Evolutionary conservation across 441 rosid genomes (phyloP), one percentile per base, ranked within the genome.

Genomic region (Arabidopsis hybrid): DNA sequence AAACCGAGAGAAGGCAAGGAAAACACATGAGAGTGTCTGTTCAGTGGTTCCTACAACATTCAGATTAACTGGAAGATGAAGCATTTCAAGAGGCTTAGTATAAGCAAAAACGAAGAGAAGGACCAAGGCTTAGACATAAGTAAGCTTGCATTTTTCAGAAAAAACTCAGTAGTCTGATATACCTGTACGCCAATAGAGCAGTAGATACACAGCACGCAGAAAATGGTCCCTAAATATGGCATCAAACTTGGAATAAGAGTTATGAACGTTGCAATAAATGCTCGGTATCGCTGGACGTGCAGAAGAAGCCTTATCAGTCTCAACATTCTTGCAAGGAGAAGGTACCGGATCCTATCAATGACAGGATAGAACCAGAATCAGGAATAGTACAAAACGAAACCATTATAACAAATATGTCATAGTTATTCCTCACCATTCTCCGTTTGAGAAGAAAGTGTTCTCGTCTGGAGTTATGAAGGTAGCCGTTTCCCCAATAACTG

Each of bases 101-200:
- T 31, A 29, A 51, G 38, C 8, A 32, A 34, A 60, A 34, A 32
- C 7, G 3, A 67, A 51, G 26, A 51, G 3, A 66, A 65, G 3
- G 45, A 40, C 29, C 35, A 58, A 12, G 50, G 65, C 18, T 65
- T 65, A 8, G 2, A 36, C 62, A 74, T 35, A 67, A 9, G 31
- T 21, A 63, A 47, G 49, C 62, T 32, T 67, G 21, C 10, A 58
- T 1, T 56, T 46, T 29, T 58, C 50, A 11, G 29, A 16, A 29
- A 42, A 51, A 38, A 39, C 36, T 51, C 34, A 13, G 38, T n/a
- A 40, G 59, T 76, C 38, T 43, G 69, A 49, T 26, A 55, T 86
- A 95, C 99, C 99, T 95, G 99, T 49, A 85, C 89, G 35, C 98
- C 99, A 60, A 95, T 88, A 60, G 98, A 89, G 83, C 98, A 90